A percentile compares a stretch with the other conserved stretches of the same genome.
phyloP scores from a whole-genome alignment of 441 rosid genomes.

The Pelargonium australe region DNA sequence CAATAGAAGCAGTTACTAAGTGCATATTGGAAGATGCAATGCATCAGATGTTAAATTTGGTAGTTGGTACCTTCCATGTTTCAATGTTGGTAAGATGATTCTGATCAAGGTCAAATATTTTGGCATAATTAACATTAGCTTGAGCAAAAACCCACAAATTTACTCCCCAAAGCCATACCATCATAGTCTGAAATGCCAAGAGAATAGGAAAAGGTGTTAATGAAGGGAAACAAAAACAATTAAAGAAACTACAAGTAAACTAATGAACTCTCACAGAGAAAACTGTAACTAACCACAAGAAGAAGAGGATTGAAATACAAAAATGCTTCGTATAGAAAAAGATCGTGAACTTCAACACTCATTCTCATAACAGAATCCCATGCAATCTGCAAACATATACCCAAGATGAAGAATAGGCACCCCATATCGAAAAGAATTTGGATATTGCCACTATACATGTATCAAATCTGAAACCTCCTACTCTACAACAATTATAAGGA shows the following conservation, averaged over 20 bases:
- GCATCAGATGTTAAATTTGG: slow-evolving; percentile 7
- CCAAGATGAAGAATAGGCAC: slow-evolving; percentile 8
- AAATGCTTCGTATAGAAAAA: slow-evolving; percentile 85
- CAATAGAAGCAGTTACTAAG: background rate
- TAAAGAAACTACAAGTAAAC: background rate
- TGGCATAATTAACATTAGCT: slow-evolving; percentile 68
- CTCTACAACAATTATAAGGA: background rate
- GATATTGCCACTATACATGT: background rate
- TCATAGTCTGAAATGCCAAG: slow-evolving; percentile 53
- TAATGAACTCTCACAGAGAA: background rate
- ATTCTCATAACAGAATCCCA: slow-evolving; percentile 94
- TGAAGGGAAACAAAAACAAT: background rate
- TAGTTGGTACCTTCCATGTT: slow-evolving; percentile 78
- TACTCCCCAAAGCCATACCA: slow-evolving; percentile 99
- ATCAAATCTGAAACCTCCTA: slow-evolving; percentile 12
- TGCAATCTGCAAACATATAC: slow-evolving; percentile 53
- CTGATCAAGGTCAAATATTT: slow-evolving; percentile 71
- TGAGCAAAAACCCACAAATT: slow-evolving; percentile 81
- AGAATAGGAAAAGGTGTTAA: slow-evolving; percentile 17
- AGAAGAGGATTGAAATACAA: slow-evolving; percentile 93
- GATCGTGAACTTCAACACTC: slow-evolving; percentile 75
- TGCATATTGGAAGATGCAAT: background rate
- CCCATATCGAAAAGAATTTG: slow-evolving; percentile 7
- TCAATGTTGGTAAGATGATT: slow-evolving; percentile 81
- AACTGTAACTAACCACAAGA: slow-evolving; percentile 67